Conservation (phyloP, 2,329 filamentous ascomycete genomes). For the Trichoderma guizhouense region DNA sequence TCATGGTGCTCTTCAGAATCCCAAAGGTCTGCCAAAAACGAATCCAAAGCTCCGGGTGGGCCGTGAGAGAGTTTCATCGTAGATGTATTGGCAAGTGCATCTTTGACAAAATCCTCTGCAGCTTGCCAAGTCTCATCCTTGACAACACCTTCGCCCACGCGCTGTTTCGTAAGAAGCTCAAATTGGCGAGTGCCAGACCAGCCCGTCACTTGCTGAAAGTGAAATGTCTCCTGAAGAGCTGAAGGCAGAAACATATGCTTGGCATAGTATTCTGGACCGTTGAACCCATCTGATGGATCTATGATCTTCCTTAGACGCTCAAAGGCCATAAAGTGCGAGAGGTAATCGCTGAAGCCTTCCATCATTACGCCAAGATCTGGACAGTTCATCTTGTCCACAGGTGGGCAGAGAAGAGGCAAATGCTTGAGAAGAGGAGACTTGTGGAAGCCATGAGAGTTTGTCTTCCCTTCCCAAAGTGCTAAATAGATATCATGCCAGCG, state of each 20-base stretch:
- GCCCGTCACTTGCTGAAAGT: conserved; percentile 6
- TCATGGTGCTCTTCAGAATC: conserved; percentile 32
- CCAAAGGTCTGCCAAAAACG: conserved; percentile 27
- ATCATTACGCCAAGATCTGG: conserved; percentile 19
- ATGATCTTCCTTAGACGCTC: conserved; percentile 30
- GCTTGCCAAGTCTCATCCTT: conserved; percentile 21
- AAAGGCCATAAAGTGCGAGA: conserved; percentile 31
- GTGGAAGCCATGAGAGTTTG: conserved; percentile 31
- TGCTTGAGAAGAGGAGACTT: conserved; percentile 29
- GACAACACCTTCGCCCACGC: conserved; percentile 23
- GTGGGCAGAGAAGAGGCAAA: not conserved
- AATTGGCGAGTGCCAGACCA: conserved; percentile 22
- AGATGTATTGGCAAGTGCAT: conserved; percentile 29
- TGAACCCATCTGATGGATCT: conserved; percentile 35
- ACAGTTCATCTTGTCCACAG: not conserved
- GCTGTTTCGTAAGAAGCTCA: conserved; percentile 22
- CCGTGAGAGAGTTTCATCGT: conserved; percentile 37
- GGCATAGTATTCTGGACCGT: conserved; percentile 33
- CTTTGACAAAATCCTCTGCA: conserved; percentile 29
- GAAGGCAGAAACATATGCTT: conserved; percentile 32
- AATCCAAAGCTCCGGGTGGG: conserved; percentile 25
- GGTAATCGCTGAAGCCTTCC: conserved; percentile 29
- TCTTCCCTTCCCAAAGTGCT: conserved; percentile 34
- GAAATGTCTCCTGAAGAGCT: conserved; percentile 21
- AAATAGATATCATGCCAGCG: conserved; percentile 40